A percentile compares a stretch with the other conserved stretches of the same genome.
Evolutionary conservation across 1,284 basidiomycete genomes (phyloP).

Genomic region (Anthracocystis walkeri): DNA sequence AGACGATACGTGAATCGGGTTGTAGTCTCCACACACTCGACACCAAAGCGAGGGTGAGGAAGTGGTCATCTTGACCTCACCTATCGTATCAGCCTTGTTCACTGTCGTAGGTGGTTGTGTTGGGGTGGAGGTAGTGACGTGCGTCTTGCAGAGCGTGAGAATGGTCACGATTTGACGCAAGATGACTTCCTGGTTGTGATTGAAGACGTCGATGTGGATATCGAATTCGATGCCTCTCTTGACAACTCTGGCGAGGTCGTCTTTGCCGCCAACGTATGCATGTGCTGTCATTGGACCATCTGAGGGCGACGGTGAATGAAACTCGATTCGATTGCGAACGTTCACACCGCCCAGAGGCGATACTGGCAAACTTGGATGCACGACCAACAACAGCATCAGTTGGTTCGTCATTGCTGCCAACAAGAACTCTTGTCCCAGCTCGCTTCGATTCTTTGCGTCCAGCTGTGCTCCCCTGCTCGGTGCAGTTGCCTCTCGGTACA

Average conservation of each 20-base stretch:
- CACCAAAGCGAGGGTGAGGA: slow-evolving; percentile 13
- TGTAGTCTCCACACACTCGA: slow-evolving; percentile 30
- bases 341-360: slow-evolving; percentile 33
- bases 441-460: not conserved
- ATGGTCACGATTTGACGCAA: slow-evolving; percentile 34
- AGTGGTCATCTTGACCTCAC: slow-evolving; percentile 4
- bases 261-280: slow-evolving; percentile 21
- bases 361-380: slow-evolving; percentile 30
- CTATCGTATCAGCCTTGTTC: not conserved
- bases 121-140: not conserved
- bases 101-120: too few relatives aligned
- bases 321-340: slow-evolving; percentile 32
- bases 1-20: slow-evolving; percentile 33
- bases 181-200: not conserved
- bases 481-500: slow-evolving; percentile 10
- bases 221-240: slow-evolving; percentile 32
- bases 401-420: slow-evolving; percentile 32
- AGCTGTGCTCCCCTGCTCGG: not conserved
- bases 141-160: slow-evolving; percentile 16
- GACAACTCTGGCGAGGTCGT: slow-evolving; percentile 13
- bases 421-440: slow-evolving; percentile 10
- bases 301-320: not conserved
- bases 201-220: slow-evolving; percentile 24
- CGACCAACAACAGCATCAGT: slow-evolving; percentile 36
- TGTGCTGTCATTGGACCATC: slow-evolving; percentile 9